Base-by-base conservation (phyloP, 257 asterid genomes). In the Scutellaria baicalensis region DNA sequence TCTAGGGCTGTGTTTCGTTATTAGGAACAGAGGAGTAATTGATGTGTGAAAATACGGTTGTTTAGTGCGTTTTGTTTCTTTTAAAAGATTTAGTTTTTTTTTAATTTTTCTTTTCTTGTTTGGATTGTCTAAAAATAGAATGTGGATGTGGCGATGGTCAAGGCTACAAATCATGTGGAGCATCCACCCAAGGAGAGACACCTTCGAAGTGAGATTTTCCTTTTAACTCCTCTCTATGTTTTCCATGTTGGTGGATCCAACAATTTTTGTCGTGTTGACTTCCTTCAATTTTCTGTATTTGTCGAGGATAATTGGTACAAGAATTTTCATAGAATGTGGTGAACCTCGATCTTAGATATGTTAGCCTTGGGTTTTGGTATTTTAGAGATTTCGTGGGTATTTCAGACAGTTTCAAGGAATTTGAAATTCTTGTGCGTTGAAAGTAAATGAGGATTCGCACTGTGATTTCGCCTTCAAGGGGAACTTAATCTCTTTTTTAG, bases 91-190 rank as follows among this genome's bases (percentile, higher is more conserved):
- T 47, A 11, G 64, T 42, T 35, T 36, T 58, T n/a, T n/a, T n/a
- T n/a, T n/a, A n/a, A n/a, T n/a, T n/a, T n/a, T n/a, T n/a, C n/a
- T n/a, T 10, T 44, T 44, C 6, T 0, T 11, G 12, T 10, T 72
- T 64, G 35, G 9, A 60, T 9, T 69, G 72, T 39, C 76, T 73
- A 59, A 73, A 82, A 60, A 49, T 86, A 93, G 99, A 95, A 93
- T 81, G 85, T 93, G 83, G 99, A 93, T 86, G 96, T 93, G 83
- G 99, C 97, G 77, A 82, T 91, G 83, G 97, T 93, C 66, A 93
- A 93, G 86, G 97, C 99, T 62, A 93, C 99, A 1, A 93, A 93
- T 84, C 99, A 93, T 82, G 99, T 89, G 40, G 99, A 93, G 82
- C 68, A 81, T 62, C 97, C 99, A 43, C 97, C 97, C 59, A 93